Base-by-base conservation (phyloP, 768 basidiomycete genomes). In the Zangia roseola region DNA sequence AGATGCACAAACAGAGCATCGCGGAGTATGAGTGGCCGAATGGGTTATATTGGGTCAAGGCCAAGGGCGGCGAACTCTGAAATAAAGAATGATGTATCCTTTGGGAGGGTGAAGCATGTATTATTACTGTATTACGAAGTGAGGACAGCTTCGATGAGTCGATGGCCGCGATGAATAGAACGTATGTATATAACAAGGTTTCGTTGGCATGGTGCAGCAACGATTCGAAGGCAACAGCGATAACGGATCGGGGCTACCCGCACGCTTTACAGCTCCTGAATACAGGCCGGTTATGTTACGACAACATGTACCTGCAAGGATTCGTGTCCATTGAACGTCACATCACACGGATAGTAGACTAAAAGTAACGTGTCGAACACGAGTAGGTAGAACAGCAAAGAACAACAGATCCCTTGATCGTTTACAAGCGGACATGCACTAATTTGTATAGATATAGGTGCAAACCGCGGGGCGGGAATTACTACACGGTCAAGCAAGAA, bases 11-110 rank as follows among this genome's bases (percentile, higher is more conserved):
- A 55, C 64, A 80, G 45, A 90, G 89, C 55, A 91, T 95, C 58
- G 81, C 79, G 12, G 82, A 88, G 59, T 97, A 79, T 63, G 83
- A 89, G 60, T 97, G 83, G 83, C 94, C 94, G 7, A 74, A 81
- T 56, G 94, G 94, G 3, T 61, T 54, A 23, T 69, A 65, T 34
- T 69, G 65, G 65, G 55, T 26, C 17, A 39, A 47, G 45, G 35
- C 41, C 17, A 51, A 26, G 42, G 52, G 49, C 21, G 33, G 45
- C 23, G 40, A 50, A 21, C 45, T 14, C 19, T 40, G 34, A 47
- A 30, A 40, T 48, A 19, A 46, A 28, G 34, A 25, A 19, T 19
- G 9, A 34, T n/a, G 40, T 10, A 47, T 33, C 19, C 1, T 12
- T 28, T 28, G 28, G 16, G 10, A n/a, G n/a, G 34, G 19, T 26